Conservation (phyloP, 768 basidiomycete genomes). For the Myochromella boudieri region DNA sequence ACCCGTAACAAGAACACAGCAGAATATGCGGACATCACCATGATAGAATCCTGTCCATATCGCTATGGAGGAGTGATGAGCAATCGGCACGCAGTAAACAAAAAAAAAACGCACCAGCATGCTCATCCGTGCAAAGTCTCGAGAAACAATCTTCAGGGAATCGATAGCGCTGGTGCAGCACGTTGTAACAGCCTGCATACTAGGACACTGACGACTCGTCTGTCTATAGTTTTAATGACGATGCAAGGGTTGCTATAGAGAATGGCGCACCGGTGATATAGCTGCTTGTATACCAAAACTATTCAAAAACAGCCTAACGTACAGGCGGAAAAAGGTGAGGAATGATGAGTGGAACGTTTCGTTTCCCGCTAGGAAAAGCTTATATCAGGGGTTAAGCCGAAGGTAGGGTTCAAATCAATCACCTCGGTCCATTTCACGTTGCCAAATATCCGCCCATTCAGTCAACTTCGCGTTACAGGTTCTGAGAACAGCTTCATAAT, state of each 20-base stretch:
- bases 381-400: conserved; percentile 5
- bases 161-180: conserved; percentile 77
- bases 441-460: conserved; percentile 73
- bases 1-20: conserved; percentile 81
- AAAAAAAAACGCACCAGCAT: conserved; percentile 56
- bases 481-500: conserved; percentile 69
- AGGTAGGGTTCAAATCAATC: background rate
- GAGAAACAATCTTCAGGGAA: conserved; percentile 67
- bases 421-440: conserved; percentile 73
- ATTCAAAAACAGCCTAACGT: conserved; percentile 81
- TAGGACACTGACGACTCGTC: conserved; percentile 59
- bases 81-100: background rate
- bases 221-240: conserved; percentile 18
- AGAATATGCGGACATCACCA: conserved; percentile 84
- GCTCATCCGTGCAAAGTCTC: conserved; percentile 71
- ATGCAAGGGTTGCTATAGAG: background rate
- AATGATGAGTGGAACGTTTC: conserved; percentile 76
- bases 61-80: conserved; percentile 43
- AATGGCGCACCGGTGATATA: conserved; percentile 49
- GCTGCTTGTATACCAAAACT: conserved; percentile 76
- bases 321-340: conserved; percentile 72
- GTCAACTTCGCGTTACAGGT: conserved; percentile 73
- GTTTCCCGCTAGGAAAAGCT: conserved; percentile 53
- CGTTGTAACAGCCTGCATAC: conserved; percentile 63
- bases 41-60: conserved; percentile 82